These are phyloP conservation scores for Flaveria bidentis DNA, from an alignment of 129 eudicot genomes.

Conservation along the genomic window DNA sequence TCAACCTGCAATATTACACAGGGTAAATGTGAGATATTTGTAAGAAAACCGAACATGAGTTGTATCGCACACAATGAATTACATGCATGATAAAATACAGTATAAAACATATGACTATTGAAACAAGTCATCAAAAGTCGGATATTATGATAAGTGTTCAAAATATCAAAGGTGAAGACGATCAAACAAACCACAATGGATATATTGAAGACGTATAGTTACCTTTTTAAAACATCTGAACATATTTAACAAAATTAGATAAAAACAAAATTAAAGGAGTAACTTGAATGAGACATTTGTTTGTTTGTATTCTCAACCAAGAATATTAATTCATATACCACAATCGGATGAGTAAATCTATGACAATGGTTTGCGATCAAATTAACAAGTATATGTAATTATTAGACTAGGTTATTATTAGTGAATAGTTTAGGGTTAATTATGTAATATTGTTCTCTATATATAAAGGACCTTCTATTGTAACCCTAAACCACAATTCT, in stretches of 20 bases:
- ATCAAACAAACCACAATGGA: background rate
- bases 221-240: background rate
- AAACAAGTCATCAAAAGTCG: background rate
- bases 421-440: too few relatives aligned
- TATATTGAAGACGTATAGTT: background rate
- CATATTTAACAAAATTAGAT: too few relatives aligned
- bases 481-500: too few relatives aligned
- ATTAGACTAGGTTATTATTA: too few relatives aligned
- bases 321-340: background rate
- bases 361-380: background rate
- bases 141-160: background rate
- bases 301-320: background rate
- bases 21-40: constrained; percentile 15
- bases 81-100: background rate
- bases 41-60: background rate
- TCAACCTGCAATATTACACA: constrained; percentile 63
- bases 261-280: too few relatives aligned
- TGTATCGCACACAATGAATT: background rate
- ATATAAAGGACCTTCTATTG: too few relatives aligned
- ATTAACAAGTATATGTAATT: background rate
- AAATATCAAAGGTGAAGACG: background rate
- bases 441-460: too few relatives aligned
- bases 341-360: background rate
- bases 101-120: background rate
- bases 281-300: background rate